These are phyloP conservation scores for Trichophyton verrucosum DNA, from an alignment of 2,329 filamentous ascomycete species.

Conservation along the genomic window DNA sequence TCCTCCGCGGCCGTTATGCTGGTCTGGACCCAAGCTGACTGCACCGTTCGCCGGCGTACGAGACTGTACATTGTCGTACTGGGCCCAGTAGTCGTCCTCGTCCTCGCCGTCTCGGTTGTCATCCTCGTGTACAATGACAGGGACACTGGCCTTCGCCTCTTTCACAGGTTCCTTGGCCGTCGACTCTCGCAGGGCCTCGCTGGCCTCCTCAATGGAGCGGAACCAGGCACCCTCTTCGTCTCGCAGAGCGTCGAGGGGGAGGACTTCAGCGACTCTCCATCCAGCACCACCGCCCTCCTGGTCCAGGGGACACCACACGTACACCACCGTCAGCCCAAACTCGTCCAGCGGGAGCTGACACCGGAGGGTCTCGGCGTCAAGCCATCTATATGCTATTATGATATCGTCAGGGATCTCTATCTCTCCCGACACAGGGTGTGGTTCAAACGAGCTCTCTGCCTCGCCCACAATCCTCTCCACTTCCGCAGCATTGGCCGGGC, in stretches of 20 bases:
- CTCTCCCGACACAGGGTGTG: constrained; percentile 53
- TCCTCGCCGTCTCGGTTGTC: constrained; percentile 40
- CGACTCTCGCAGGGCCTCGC: constrained; percentile 32
- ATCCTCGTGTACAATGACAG: constrained; percentile 13
- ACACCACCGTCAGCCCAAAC: constrained; percentile 43
- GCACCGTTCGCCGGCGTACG: constrained; percentile 36
- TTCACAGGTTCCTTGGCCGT: constrained; percentile 27
- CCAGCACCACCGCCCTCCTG: constrained; percentile 40
- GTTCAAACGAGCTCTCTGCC: constrained; percentile 45
- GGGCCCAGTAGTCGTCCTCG: constrained; percentile 53
- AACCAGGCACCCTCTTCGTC: constrained; percentile 43
- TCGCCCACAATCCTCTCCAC: constrained; percentile 43
- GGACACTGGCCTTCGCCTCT: constrained; percentile 12
- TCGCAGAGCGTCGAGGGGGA: constrained; percentile 38
- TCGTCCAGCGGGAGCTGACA: constrained; percentile 42
- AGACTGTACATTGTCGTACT: constrained; percentile 47
- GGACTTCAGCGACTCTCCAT: constrained; percentile 49
- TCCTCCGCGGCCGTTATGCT: constrained; percentile 16
- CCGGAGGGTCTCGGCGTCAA: constrained; percentile 52
- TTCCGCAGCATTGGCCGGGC: constrained; percentile 39
- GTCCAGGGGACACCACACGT: constrained; percentile 50
- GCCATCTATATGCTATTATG: constrained; percentile 43
- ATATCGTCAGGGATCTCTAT: constrained; percentile 50
- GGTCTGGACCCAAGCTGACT: background rate
- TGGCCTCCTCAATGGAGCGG: constrained; percentile 42